A percentile compares a stretch with the other conserved stretches of the same genome.
Evolutionary conservation across 2,329 filamentous ascomycete genomes (phyloP).

Genomic region (Fusarium longipes): DNA sequence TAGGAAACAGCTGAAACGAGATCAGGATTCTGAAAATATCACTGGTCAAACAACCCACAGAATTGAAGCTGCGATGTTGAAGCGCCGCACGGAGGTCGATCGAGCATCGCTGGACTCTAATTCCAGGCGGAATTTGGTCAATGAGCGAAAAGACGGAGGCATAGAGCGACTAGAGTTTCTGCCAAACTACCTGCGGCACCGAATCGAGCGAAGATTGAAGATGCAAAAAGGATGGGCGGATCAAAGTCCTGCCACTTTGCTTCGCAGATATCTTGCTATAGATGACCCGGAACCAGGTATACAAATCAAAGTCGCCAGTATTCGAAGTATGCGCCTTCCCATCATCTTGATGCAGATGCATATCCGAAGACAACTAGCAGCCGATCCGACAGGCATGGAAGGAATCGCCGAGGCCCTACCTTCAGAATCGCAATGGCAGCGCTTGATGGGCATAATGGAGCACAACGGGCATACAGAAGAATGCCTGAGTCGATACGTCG

Average conservation of each 20-base stretch:
- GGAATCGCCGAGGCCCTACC: slow-evolving; percentile 45
- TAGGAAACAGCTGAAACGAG: neutral
- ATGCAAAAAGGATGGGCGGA: slow-evolving; percentile 39
- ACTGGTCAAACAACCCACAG: neutral
- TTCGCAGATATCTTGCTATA: slow-evolving; percentile 39
- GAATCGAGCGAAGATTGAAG: slow-evolving; percentile 36
- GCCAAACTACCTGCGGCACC: neutral
- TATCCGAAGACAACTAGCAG: slow-evolving; percentile 41
- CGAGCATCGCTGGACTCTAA: neutral
- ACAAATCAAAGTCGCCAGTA: slow-evolving; percentile 37
- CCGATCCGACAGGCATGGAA: slow-evolving; percentile 20
- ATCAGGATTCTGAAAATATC: neutral
- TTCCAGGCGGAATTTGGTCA: neutral
- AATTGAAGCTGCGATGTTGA: neutral
- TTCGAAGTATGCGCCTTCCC: slow-evolving; percentile 46
- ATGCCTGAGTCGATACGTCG: slow-evolving; percentile 44
- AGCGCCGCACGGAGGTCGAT: neutral
- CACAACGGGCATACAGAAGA: slow-evolving; percentile 38
- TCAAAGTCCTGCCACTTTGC: slow-evolving; percentile 42
- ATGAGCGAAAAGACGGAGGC: neutral
- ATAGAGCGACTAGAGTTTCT: neutral
- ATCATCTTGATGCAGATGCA: slow-evolving; percentile 50
- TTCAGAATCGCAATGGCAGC: slow-evolving; percentile 38
- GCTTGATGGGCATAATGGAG: slow-evolving; percentile 30
- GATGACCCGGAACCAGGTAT: slow-evolving; percentile 11